Conservation (phyloP, 2,329 filamentous ascomycete species). For the Thermomyces lanuginosus region DNA sequence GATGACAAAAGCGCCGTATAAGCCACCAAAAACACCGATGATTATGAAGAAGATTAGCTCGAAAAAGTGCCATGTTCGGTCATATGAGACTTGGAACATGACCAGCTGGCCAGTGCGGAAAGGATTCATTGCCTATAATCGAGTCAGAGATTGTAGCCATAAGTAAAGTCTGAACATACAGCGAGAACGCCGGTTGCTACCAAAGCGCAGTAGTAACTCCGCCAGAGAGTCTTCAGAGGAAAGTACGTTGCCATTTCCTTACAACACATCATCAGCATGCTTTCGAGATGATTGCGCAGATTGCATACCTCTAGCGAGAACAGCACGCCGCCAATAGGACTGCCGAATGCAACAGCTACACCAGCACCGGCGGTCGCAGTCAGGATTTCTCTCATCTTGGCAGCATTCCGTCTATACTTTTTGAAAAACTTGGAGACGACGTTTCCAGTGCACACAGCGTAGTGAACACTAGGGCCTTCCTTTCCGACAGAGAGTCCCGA, state of each 20-base stretch:
- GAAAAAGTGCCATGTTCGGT: conserved; percentile 95
- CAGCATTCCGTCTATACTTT: conserved; percentile 82
- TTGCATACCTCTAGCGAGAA: conserved; percentile 66
- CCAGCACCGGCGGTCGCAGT: conserved; percentile 89
- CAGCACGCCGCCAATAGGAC: conserved; percentile 87
- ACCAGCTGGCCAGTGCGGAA: conserved; percentile 93
- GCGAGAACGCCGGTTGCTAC: conserved; percentile 86
- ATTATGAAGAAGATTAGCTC: conserved; percentile 85
- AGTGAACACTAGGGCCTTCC: conserved; percentile 96
- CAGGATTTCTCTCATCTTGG: conserved; percentile 86
- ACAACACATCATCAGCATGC: not conserved
- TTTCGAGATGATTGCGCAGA: not conserved
- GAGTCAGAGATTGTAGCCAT: conserved; percentile 1
- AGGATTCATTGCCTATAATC: conserved; percentile 66
- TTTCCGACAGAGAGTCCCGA: conserved; percentile 92
- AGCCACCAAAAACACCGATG: conserved; percentile 78
- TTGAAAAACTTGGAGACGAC: conserved; percentile 85
- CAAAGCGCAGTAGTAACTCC: conserved; percentile 92
- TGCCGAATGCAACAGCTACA: conserved; percentile 91
- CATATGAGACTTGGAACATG: conserved; percentile 97
- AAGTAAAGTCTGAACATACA: conserved; percentile 21
- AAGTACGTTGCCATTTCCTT: conserved; percentile 91
- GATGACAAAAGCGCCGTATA: conserved; percentile 93
- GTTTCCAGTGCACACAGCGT: conserved; percentile 92
- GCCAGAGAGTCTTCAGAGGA: conserved; percentile 91